Conservation (phyloP, 1,284 basidiomycete species). For the Marasmius fiardii region DNA sequence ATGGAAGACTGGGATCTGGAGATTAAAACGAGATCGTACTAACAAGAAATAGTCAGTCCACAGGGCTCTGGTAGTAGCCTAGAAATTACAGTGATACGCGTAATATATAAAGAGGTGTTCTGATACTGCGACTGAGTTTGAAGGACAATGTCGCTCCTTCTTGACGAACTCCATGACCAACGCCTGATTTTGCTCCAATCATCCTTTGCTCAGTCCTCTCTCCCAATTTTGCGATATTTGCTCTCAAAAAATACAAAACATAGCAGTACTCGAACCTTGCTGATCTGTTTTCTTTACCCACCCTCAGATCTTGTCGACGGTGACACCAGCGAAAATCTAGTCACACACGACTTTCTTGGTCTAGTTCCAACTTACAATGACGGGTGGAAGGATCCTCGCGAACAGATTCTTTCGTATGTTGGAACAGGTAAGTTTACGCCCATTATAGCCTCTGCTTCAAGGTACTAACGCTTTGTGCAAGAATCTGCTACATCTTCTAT, state of each 20-base stretch:
- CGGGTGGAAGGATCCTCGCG: slow-evolving; percentile 26
- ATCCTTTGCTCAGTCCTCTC: slow-evolving; percentile 55
- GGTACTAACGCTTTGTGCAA: slow-evolving; percentile 12
- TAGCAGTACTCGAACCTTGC: slow-evolving; percentile 30
- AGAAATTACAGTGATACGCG: too few species aligned
- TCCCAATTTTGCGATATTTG: slow-evolving; percentile 52
- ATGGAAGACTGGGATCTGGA: slow-evolving; percentile 46
- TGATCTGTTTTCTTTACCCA: slow-evolving; percentile 61
- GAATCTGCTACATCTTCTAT: slow-evolving; percentile 35
- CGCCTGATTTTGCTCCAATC: slow-evolving; percentile 61
- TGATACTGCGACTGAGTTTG: not conserved
- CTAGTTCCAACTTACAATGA: slow-evolving; percentile 54
- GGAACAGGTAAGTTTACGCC: slow-evolving; percentile 37
- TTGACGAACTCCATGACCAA: slow-evolving; percentile 32
- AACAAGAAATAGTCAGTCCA: slow-evolving; percentile 23
- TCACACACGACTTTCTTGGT: slow-evolving; percentile 50
- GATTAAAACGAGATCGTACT: slow-evolving; percentile 40
- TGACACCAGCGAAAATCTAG: slow-evolving; percentile 24
- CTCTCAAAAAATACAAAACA: slow-evolving; percentile 25
- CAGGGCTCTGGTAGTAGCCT: too few species aligned
- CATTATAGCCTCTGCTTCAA: not conserved
- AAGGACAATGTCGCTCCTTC: slow-evolving; percentile 24
- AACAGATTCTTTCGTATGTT: slow-evolving; percentile 38
- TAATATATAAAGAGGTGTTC: not conserved
- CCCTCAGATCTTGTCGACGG: slow-evolving; percentile 39